Conservation (phyloP, 2,329 filamentous ascomycete genomes). For the Xylariaceae sp. region DNA sequence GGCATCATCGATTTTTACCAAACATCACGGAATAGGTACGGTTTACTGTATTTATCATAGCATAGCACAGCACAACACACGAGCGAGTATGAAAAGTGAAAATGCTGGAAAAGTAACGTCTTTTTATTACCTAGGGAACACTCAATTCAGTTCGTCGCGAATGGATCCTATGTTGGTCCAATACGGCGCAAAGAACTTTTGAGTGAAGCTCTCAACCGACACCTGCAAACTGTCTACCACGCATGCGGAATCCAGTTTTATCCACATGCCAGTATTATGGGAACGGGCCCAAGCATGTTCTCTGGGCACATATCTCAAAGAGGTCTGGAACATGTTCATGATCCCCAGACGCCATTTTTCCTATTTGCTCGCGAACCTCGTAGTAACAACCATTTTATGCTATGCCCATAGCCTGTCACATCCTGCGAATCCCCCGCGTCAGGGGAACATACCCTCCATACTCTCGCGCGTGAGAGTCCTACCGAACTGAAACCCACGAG, state of each 20-base stretch:
- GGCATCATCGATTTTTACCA: too few relatives aligned
- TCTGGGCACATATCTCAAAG: conserved; percentile 21
- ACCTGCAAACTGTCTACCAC: conserved; percentile 32
- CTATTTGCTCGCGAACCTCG: conserved; percentile 28
- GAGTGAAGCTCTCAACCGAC: conserved; percentile 33
- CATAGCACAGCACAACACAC: background rate
- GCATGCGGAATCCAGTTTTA: conserved; percentile 29
- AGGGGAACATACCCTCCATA: conserved; percentile 24
- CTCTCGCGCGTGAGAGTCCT: conserved; percentile 23
- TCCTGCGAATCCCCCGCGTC: conserved; percentile 24
- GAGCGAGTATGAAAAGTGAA: conserved; percentile 2
- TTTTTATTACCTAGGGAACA: conserved; percentile 39
- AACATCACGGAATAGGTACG: too few relatives aligned
- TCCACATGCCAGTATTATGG: conserved; percentile 32
- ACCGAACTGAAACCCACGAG: conserved; percentile 50
- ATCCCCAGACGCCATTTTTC: conserved; percentile 32
- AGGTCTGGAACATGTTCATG: conserved; percentile 30
- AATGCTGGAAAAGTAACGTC: conserved; percentile 13
- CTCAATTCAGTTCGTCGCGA: conserved; percentile 41
- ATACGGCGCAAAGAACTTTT: conserved; percentile 34
- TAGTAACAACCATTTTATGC: conserved; percentile 34
- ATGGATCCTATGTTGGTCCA: conserved; percentile 33
- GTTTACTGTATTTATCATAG: too few relatives aligned
- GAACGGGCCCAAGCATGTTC: conserved; percentile 29
- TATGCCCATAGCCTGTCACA: conserved; percentile 32